Evolutionary conservation across 2,329 filamentous ascomycete species (phyloP), one percentile per base, ranked within the genome.

Genomic region (Phoma sp.): DNA sequence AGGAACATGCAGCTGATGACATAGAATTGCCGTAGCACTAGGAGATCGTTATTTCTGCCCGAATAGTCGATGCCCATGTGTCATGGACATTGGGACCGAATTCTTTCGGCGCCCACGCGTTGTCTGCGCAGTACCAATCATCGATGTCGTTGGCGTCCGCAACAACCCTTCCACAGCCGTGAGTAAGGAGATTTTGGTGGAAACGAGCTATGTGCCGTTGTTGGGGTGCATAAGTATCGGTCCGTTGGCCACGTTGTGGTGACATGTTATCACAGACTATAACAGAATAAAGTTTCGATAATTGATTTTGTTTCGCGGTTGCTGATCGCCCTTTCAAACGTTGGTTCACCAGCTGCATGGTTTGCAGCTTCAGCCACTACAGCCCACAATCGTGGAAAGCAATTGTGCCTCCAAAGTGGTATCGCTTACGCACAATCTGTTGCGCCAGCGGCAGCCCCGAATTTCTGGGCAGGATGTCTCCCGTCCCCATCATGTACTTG

Each of bases 1-100:
- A 25, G 29, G 22, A 21, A 35, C 40, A 25, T 36, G 40, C 29
- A 19, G 27, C 39, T 45, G 36, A 35, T 45, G 51, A 55, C 51
- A 55, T 31, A 8, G 27, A 44, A 21, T 35, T 36, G 33, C 13
- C 40, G 17, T 24, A 33, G 10, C 40, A 40, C 36, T 41, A 55
- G 45, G 35, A 50, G 45, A 55, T 55, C 52, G 29, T 50, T 50
- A 55, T 50, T 55, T 54, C 32, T 45, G 45, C 40, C 44, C 35
- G 45, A 31, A 22, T 24, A 15, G 22, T 41, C 29, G 29, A 19
- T 31, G 17, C 22, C 10, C 31, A 38, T 17, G 40, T 37, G n/a
- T 49, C 27, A 19, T 39, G 19, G 29, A 43, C 31, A 17, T 49
- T 36, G 22, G 15, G n/a, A 29, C 46, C 21, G 31, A 31, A n/a